These are phyloP conservation scores for Amanita rubescens DNA, from an alignment of 768 basidiomycete species.

Conservation along the genomic window DNA sequence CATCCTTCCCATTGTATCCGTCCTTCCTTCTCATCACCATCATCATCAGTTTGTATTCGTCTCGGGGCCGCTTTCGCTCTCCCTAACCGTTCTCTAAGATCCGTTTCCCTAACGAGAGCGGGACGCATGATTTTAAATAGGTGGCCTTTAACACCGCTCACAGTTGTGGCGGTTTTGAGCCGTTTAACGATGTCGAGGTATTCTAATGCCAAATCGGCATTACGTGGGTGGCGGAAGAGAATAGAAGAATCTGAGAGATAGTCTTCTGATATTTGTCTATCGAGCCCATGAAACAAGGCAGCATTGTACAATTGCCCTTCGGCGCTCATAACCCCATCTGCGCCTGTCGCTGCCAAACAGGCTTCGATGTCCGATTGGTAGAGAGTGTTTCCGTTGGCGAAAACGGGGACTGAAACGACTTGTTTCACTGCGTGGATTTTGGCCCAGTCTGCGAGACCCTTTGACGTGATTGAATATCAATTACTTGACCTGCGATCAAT, in stretches of 20 bases:
- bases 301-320: constrained; percentile 95
- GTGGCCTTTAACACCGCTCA: constrained; percentile 84
- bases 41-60: constrained; percentile 6
- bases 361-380: constrained; percentile 74
- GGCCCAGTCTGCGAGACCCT: constrained; percentile 85
- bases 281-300: constrained; percentile 53
- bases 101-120: constrained; percentile 54
- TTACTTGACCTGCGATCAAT: background rate
- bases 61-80: constrained; percentile 26
- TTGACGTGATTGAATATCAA: background rate
- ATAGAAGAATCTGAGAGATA: constrained; percentile 24
- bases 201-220: constrained; percentile 68
- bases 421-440: constrained; percentile 89
- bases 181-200: constrained; percentile 75
- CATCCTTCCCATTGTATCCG: constrained; percentile 20
- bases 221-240: constrained; percentile 45
- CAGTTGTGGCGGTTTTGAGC: constrained; percentile 61
- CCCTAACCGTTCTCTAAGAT: constrained; percentile 70
- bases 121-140: constrained; percentile 89
- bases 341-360: constrained; percentile 80
- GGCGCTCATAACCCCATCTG: constrained; percentile 91
- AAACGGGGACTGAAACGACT: constrained; percentile 86
- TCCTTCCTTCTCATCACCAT: constrained; percentile 6
- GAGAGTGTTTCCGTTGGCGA: constrained; percentile 95
- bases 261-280: constrained; percentile 12